phyloP scores from a whole-genome alignment of 1,284 basidiomycete genomes.

The Baeospora myosura region DNA sequence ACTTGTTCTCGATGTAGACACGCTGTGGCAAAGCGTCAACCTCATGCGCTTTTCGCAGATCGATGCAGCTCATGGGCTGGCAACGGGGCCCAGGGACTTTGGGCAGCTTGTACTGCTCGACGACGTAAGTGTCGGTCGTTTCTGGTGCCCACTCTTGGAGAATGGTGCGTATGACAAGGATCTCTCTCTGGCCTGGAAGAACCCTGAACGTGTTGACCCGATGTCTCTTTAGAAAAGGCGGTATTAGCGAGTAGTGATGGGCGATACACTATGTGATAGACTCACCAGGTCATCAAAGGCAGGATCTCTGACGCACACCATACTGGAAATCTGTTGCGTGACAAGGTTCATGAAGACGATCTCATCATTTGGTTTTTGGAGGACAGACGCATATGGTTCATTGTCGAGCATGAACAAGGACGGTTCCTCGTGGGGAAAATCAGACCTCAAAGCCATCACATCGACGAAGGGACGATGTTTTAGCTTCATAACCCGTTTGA shows the following conservation, averaged over 20 bases:
- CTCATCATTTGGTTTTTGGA: background rate
- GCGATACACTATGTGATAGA: too few species aligned
- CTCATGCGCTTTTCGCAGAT: background rate
- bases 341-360: background rate
- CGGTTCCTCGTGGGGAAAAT: background rate
- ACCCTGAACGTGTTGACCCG: conserved; percentile 45
- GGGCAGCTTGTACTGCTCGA: conserved; percentile 27
- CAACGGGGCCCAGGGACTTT: conserved; percentile 14
- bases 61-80: background rate
- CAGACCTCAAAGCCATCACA: background rate
- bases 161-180: conserved; percentile 48
- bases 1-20: conserved; percentile 15
- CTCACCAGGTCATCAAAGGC: too few species aligned
- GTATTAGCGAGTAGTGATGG: too few species aligned
- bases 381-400: background rate
- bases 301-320: too few species aligned
- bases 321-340: too few species aligned
- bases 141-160: conserved; percentile 15
- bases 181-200: conserved; percentile 44
- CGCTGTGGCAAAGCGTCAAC: conserved; percentile 4
- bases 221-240: conserved; percentile 28
- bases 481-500: conserved; percentile 26
- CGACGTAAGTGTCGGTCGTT: too few species aligned
- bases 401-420: background rate
- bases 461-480: background rate